These are phyloP conservation scores for Dryadomyces quercivorus DNA, from an alignment of 2,329 filamentous ascomycete genomes.

Conservation along the genomic window DNA sequence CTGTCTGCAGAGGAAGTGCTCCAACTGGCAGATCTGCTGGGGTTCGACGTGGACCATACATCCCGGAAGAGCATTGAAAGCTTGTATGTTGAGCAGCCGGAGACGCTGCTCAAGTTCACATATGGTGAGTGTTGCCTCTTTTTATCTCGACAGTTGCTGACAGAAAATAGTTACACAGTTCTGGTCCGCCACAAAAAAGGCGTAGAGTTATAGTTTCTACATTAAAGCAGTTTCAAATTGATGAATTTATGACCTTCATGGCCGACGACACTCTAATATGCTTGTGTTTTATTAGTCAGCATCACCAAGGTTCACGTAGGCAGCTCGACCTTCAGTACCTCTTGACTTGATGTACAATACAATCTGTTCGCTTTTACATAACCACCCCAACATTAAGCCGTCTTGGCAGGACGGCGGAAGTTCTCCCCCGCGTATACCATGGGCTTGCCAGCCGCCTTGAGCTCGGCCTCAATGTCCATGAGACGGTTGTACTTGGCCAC, in stretches of 20 bases:
- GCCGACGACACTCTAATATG: too few species aligned
- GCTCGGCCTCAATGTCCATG: conserved; percentile 26
- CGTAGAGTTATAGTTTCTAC: too few species aligned
- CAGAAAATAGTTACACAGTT: background rate
- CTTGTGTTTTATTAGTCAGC: too few species aligned
- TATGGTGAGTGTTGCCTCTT: background rate
- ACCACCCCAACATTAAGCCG: background rate
- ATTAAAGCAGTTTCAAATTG: too few species aligned
- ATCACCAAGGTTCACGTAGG: too few species aligned
- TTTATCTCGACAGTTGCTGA: background rate
- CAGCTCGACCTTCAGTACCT: background rate
- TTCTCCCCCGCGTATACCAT: conserved; percentile 18
- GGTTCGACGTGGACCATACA: background rate
- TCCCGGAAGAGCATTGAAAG: background rate
- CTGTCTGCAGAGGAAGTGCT: conserved; percentile 1
- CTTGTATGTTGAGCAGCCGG: background rate
- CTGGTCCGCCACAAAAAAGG: background rate
- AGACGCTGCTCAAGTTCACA: conserved; percentile 1
- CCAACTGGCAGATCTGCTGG: conserved; percentile 1
- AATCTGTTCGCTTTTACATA: too few species aligned
- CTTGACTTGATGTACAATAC: too few species aligned
- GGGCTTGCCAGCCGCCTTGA: conserved; percentile 11
- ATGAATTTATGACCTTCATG: too few species aligned
- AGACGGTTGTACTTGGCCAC: conserved; percentile 30
- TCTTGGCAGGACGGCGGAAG: conserved; percentile 7